Percentiles rank a stretch among this genome's conserved stretches.
Evolutionary conservation across 1,284 basidiomycete species (phyloP).

Genomic region (Cerioporus squamosus): DNA sequence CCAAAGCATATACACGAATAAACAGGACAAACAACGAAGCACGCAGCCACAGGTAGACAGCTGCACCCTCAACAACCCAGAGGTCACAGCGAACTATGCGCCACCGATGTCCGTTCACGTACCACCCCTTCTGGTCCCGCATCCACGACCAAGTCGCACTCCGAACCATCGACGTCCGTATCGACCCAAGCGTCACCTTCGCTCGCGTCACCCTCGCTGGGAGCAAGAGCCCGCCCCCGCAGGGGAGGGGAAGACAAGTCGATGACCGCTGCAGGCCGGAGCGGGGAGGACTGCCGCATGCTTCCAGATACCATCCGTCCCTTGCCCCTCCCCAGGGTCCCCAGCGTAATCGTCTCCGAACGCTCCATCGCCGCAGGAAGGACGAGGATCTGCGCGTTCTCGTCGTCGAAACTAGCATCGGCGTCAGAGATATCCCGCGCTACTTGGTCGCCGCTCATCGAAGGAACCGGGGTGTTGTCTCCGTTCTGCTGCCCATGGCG

Average conservation of each 20-base stretch:
- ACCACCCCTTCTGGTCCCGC: neutral
- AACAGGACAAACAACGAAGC: neutral
- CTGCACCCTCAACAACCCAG: too few species aligned
- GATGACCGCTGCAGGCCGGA: conserved; percentile 10
- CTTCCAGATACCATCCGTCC: conserved; percentile 5
- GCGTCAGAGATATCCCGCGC: neutral
- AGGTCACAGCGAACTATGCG: conserved; percentile 11
- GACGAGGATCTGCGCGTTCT: conserved; percentile 13
- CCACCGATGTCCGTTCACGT: conserved; percentile 21
- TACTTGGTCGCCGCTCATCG: neutral
- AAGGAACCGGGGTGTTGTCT: neutral
- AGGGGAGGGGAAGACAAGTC: conserved; percentile 14
- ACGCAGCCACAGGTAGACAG: neutral
- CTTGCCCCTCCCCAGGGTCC: conserved; percentile 19
- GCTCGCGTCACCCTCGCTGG: conserved; percentile 17
- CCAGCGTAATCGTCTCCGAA: conserved; percentile 9
- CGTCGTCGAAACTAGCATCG: neutral
- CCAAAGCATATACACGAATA: conserved; percentile 6
- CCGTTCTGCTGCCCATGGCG: neutral
- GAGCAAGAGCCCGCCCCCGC: neutral
- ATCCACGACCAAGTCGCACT: conserved; percentile 22
- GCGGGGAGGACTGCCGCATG: conserved; percentile 20
- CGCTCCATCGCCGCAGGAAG: conserved; percentile 7
- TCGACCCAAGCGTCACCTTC: conserved; percentile 41
- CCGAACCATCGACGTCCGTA: conserved; percentile 38